phyloP scores from a whole-genome alignment of 306 rosid species.

The Delonix regia region DNA sequence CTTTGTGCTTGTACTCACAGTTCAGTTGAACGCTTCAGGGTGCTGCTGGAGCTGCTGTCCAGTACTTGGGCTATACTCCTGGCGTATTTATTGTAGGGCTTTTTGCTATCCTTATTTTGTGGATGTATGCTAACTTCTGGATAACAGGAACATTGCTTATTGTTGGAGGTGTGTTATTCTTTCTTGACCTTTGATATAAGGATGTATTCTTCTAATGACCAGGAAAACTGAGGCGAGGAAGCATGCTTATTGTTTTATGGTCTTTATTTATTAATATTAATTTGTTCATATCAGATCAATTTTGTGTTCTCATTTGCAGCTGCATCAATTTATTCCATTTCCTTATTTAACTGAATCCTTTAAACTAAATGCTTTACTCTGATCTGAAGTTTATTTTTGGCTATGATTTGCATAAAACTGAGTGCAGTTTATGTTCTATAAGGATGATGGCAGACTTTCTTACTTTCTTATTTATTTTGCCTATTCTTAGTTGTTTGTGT shows the following conservation, averaged over 20 bases:
- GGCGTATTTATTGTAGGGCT: slow-evolving; percentile 95
- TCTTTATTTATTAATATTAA: background rate
- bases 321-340: background rate
- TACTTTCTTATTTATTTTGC: slow-evolving; percentile 23
- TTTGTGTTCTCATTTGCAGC: slow-evolving; percentile 8
- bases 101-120: slow-evolving; percentile 83
- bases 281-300: background rate
- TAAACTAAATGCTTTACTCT: background rate
- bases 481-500: slow-evolving; percentile 24
- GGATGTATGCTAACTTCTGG: slow-evolving; percentile 99
- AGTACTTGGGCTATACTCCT: slow-evolving; percentile 93
- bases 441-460: background rate
- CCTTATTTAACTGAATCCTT: background rate
- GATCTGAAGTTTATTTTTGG: slow-evolving; percentile 17
- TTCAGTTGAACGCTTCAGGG: slow-evolving; percentile 67
- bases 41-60: slow-evolving; percentile 82
- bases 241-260: slow-evolving; percentile 22
- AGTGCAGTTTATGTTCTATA: slow-evolving; percentile 6
- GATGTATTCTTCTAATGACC: background rate
- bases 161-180: slow-evolving; percentile 74
- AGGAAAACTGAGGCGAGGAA: slow-evolving; percentile 7
- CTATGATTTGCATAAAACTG: slow-evolving; percentile 5
- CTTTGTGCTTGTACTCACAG: slow-evolving; percentile 37
- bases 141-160: slow-evolving; percentile 86
- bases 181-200: slow-evolving; percentile 28